Base-by-base conservation (phyloP, 2,329 filamentous ascomycete species). In the Sporothrix luriei region DNA sequence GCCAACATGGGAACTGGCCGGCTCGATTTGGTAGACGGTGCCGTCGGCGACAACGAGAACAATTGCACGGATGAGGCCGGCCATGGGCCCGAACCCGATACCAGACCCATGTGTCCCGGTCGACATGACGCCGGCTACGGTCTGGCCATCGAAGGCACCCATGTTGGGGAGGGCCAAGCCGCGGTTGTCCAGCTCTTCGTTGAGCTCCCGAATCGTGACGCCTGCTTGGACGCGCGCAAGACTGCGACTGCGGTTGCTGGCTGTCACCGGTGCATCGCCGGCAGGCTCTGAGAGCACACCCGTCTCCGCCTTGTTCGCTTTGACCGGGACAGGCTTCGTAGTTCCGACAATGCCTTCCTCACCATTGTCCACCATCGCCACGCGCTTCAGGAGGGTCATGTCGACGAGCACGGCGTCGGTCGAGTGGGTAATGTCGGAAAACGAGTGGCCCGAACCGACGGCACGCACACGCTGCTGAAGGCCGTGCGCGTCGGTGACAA, bases 51-150 rank as follows among this genome's bases (percentile, higher is more conserved):
- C 69, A 0, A 76, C 75, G 4, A 76, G 72, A 0, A 76, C 74
- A 59, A 76, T 73, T 13, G 75, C 73, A 4, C 71, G 71, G 21
- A 75, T 57, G 51, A 69, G 72, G 49, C 66, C 71, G 9, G 70
- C 68, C 69, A 76, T 54, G 0, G 75, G 75, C 0, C 73, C 74
- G 51, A 69, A 76, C 0, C 21, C 21, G 10, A 74, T 73, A 0
- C 75, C 75, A 0, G 75, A 76, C 0, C 75, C 75, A 26, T 76
- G 75, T 1, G 74, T 76, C 3, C 72, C 74, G 0, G 75, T 76
- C 0, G 73, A 73, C 64, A 76, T 71, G 13, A 72, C 74, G 1
- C 75, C 75, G 0, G 73, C 72, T 14, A 76, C 68, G 0, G 75
- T 75, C 57, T 76, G 75, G 0, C 74, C 75, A 33, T 76, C 75